Conservation (phyloP, 139 green algal species). For the Marvania coccoides region DNA sequence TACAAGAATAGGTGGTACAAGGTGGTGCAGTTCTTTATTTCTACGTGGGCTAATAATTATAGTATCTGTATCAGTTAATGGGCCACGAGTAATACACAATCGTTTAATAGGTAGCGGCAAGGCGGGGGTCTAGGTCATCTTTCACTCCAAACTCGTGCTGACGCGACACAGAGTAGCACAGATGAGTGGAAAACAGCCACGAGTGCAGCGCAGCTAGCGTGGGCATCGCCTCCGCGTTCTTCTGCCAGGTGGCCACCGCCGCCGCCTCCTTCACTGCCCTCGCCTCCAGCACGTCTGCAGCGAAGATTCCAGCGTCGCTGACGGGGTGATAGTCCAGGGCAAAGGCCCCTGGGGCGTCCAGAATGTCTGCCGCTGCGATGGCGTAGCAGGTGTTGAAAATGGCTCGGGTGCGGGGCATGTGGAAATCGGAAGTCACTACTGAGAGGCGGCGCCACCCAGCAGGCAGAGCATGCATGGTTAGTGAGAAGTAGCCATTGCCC, state of each 20-base stretch:
- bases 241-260: slow-evolving; percentile 36
- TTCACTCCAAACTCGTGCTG: slow-evolving; percentile 36
- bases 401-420: slow-evolving; percentile 63
- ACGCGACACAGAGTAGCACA: slow-evolving; percentile 64
- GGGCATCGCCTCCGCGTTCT: slow-evolving; percentile 18
- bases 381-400: slow-evolving; percentile 57
- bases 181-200: slow-evolving; percentile 64
- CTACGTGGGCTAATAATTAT: too few relatives aligned
- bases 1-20: background rate
- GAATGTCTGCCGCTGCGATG: slow-evolving; percentile 19
- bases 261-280: slow-evolving; percentile 40
- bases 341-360: background rate
- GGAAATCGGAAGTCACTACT: slow-evolving; percentile 67
- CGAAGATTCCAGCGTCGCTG: slow-evolving; percentile 51
- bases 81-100: too few relatives aligned
- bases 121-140: background rate
- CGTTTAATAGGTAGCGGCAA: slow-evolving; percentile 7
- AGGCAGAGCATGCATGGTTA: slow-evolving; percentile 71
- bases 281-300: slow-evolving; percentile 30
- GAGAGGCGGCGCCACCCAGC: slow-evolving; percentile 49
- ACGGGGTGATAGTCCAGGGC: background rate
- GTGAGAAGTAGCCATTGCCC: slow-evolving; percentile 76
- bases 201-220: slow-evolving; percentile 44
- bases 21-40: too few relatives aligned
- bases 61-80: too few relatives aligned